Percentiles rank a stretch among this genome's conserved stretches.
Evolutionary conservation across 1,284 basidiomycete species (phyloP).

Genomic region (Peniophora sp.): DNA sequence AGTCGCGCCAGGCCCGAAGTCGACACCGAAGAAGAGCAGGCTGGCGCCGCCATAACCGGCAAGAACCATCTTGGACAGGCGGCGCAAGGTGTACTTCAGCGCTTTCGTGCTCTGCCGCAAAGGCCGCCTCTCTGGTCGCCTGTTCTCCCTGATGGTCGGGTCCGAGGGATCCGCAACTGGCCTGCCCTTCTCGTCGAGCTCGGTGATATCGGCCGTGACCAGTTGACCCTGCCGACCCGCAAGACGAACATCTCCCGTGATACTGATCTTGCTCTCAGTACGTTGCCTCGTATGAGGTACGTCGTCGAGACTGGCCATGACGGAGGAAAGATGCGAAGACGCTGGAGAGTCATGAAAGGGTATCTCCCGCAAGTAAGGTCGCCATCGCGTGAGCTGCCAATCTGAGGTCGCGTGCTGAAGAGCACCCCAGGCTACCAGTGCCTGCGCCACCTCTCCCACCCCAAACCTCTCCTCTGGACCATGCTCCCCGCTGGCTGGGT

Average conservation of each 20-base stretch:
- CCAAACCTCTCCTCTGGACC: constrained; percentile 57
- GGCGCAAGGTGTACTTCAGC: constrained; percentile 58
- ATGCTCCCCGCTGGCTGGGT: constrained; percentile 39
- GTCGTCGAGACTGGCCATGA: neutral
- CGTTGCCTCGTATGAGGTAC: constrained; percentile 1
- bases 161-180: too few relatives aligned
- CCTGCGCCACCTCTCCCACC: constrained; percentile 55
- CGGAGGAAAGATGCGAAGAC: neutral
- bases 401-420: constrained; percentile 72
- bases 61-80: constrained; percentile 71
- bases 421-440: constrained; percentile 68
- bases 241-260: constrained; percentile 53
- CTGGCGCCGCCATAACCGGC: constrained; percentile 76
- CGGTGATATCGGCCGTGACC: constrained; percentile 60
- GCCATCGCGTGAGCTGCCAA: constrained; percentile 67
- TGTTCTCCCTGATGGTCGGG: constrained; percentile 1
- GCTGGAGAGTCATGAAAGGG: constrained; percentile 41
- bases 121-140: constrained; percentile 14
- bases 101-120: constrained; percentile 36
- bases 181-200: constrained; percentile 16
- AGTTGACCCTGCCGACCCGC: constrained; percentile 52
- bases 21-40: constrained; percentile 70
- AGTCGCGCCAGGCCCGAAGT: constrained; percentile 20
- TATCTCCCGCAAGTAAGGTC: constrained; percentile 56
- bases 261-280: constrained; percentile 8